Conservation (phyloP, 2,329 filamentous ascomycete genomes). For the Pyrenophora tritici-repentis region DNA sequence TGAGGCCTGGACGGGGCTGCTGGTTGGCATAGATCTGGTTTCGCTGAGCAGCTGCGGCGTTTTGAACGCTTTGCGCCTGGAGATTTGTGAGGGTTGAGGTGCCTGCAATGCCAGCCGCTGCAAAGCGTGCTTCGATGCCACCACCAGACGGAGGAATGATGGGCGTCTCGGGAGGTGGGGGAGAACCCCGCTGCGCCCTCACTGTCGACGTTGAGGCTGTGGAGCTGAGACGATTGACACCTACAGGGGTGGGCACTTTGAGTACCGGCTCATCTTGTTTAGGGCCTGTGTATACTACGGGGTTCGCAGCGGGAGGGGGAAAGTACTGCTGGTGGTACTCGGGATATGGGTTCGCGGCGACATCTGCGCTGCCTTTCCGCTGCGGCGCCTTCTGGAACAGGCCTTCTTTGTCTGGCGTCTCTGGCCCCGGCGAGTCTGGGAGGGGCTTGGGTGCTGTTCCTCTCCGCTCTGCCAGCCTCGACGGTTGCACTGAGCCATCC, state of each 20-base stretch:
- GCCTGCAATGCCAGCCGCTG: constrained; percentile 86
- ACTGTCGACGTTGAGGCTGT: constrained; percentile 94
- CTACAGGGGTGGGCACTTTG: constrained; percentile 57
- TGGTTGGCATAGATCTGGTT: constrained; percentile 71
- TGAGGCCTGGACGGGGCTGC: constrained; percentile 54
- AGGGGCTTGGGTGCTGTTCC: constrained; percentile 81
- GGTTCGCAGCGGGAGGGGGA: constrained; percentile 49
- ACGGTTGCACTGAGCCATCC: constrained; percentile 52
- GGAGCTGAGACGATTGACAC: constrained; percentile 70
- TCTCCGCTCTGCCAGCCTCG: constrained; percentile 77
- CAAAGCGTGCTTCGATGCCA: constrained; percentile 89
- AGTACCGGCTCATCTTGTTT: constrained; percentile 47
- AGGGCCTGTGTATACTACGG: constrained; percentile 18
- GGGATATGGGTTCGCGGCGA: constrained; percentile 49
- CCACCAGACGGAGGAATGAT: constrained; percentile 75
- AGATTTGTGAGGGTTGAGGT: constrained; percentile 80
- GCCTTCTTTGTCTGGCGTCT: constrained; percentile 75
- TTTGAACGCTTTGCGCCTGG: constrained; percentile 74
- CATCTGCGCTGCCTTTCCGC: constrained; percentile 33
- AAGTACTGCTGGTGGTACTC: constrained; percentile 67
- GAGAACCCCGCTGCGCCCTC: constrained; percentile 86
- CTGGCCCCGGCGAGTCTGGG: constrained; percentile 79
- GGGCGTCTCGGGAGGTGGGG: constrained; percentile 92
- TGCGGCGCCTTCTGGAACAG: constrained; percentile 71
- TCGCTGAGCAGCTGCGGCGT: constrained; percentile 79